Conservation (phyloP, 208 protist genomes). For the Leishmania tropica region DNA sequence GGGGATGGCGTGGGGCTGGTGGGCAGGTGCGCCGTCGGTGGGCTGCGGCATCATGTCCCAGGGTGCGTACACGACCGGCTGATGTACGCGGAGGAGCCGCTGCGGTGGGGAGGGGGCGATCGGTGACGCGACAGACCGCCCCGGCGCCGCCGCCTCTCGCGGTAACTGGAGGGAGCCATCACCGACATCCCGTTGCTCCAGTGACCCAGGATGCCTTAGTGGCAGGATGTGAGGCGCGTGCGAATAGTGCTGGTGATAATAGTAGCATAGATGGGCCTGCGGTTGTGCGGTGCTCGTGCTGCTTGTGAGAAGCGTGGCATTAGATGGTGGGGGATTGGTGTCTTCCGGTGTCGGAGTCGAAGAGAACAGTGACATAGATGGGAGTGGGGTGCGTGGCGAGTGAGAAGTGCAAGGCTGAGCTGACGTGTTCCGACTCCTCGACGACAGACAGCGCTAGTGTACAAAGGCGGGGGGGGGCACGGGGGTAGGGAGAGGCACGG, state of each 20-base stretch:
- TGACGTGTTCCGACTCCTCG: no score
- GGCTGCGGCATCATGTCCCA: slow-evolving; percentile 6
- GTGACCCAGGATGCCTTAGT: background rate
- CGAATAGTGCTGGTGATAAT: background rate
- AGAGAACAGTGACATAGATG: no score
- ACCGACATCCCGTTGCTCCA: background rate
- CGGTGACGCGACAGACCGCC: background rate
- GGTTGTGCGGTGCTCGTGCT: background rate
- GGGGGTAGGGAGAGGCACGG: no score
- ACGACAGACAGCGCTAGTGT: no score
- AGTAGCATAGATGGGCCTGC: background rate
- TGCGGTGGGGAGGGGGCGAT: background rate
- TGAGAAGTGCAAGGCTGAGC: no score
- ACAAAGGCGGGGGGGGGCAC: no score
- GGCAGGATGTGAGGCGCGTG: background rate
- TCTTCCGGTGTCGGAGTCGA: background rate
- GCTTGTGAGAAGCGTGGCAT: background rate
- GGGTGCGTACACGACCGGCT: slow-evolving; percentile 8
- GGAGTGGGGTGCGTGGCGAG: no score
- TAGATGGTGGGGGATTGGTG: background rate
- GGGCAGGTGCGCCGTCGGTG: background rate
- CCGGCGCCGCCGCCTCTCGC: background rate
- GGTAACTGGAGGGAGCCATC: background rate
- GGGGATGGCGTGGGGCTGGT: background rate
- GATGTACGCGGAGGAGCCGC: background rate